phyloP scores from a whole-genome alignment of 75 land plant species.

The Isoetes taiwanensis region DNA sequence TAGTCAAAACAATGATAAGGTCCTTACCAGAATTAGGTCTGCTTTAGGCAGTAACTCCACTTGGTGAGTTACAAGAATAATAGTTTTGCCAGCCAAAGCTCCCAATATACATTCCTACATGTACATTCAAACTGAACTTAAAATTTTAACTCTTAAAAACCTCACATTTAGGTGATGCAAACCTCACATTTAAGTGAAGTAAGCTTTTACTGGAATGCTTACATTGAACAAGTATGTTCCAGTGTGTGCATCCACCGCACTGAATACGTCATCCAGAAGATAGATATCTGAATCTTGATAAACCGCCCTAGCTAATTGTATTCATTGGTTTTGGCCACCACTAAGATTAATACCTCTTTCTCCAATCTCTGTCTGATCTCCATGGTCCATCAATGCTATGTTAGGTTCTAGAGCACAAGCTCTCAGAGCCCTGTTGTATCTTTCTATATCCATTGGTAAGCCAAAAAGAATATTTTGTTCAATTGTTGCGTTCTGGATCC shows the following conservation, averaged over 20 bases:
- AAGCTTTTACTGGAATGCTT: no score
- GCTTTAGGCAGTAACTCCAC: background rate
- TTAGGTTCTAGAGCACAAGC: background rate
- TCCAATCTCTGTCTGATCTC: constrained; percentile 6
- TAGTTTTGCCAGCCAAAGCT: background rate
- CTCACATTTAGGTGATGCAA: no score
- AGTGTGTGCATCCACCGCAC: constrained; percentile 4
- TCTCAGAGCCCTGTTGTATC: background rate
- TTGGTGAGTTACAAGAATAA: background rate
- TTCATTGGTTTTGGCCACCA: constrained; percentile 3
- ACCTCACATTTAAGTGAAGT: no score
- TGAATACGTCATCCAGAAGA: background rate
- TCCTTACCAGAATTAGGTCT: constrained; percentile 1
- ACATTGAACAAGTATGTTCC: constrained; percentile 1
- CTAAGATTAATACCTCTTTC: constrained; percentile 6
- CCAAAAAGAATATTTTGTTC: constrained; percentile 6
- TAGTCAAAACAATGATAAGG: no score
- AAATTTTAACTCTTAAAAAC: no score
- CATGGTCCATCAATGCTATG: background rate
- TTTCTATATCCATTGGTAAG: background rate
- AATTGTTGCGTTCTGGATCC: constrained; percentile 7
- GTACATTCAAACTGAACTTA: no score
- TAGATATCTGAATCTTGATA: constrained; percentile 6
- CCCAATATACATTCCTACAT: constrained; percentile 4
- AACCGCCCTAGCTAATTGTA: background rate